Evolutionary conservation across 2,329 filamentous ascomycete species (phyloP).

Genomic region (Penicillium sp.): DNA sequence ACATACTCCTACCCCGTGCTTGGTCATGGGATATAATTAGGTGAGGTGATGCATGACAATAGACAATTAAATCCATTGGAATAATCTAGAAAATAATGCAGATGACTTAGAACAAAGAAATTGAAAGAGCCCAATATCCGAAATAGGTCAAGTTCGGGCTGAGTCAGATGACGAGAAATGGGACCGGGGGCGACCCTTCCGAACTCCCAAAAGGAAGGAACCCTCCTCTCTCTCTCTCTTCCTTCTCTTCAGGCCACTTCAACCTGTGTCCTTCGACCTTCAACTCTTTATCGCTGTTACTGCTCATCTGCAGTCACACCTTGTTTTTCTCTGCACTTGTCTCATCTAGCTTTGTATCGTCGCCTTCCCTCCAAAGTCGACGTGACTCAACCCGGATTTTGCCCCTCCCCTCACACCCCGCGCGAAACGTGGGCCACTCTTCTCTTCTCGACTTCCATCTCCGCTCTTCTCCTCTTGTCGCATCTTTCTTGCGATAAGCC

Average conservation of each 20-base stretch:
- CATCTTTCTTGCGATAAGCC: background rate
- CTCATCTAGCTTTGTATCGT: background rate
- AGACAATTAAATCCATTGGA: background rate
- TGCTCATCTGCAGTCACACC: background rate
- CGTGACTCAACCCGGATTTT: constrained; percentile 23
- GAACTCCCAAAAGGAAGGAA: background rate
- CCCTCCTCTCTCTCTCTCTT: background rate
- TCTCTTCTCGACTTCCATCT: constrained; percentile 11
- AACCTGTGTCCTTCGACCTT: constrained; percentile 1
- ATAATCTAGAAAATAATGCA: background rate
- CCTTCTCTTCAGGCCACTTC: constrained; percentile 1
- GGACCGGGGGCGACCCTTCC: background rate
- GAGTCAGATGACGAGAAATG: constrained; percentile 10
- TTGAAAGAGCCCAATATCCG: background rate
- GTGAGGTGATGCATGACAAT: background rate
- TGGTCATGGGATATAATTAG: background rate
- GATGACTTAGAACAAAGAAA: background rate
- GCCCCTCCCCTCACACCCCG: constrained; percentile 19
- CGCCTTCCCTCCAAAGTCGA: background rate
- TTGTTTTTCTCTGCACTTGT: background rate
- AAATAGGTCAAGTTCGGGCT: constrained; percentile 6
- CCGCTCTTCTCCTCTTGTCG: background rate
- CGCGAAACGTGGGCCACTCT: constrained; percentile 23
- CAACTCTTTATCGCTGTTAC: background rate
- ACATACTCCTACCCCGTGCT: background rate